phyloP scores from a whole-genome alignment of 305 asterid species.

The Fraxinus sp. region DNA sequence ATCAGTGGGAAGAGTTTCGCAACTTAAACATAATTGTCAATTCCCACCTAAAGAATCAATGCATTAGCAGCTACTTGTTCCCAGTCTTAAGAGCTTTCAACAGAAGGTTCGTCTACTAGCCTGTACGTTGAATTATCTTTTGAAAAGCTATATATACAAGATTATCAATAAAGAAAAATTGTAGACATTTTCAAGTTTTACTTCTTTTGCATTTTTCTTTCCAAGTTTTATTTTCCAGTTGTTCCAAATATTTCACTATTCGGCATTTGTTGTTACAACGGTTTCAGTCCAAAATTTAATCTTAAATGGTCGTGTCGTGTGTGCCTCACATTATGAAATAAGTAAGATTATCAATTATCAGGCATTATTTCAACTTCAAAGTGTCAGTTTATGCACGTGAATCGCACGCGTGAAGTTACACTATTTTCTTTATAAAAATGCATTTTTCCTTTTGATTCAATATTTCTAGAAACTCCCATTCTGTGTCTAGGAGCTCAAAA shows the following conservation, averaged over 20 bases:
- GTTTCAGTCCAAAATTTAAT: not conserved
- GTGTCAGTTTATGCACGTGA: not conserved
- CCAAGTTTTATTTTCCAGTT: not conserved
- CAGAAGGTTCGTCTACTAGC: slow-evolving; percentile 78
- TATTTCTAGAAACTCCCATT: slow-evolving; percentile 47
- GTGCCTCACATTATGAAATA: not conserved
- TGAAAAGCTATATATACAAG: slow-evolving; percentile 60
- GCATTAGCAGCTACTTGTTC: slow-evolving; percentile 52
- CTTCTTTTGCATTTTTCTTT: not conserved
- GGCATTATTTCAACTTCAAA: not conserved
- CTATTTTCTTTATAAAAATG: not conserved
- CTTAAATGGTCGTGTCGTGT: not conserved
- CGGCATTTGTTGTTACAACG: not conserved
- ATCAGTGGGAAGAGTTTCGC: slow-evolving; percentile 50
- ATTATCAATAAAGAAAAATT: not conserved
- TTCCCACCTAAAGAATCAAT: slow-evolving; percentile 75
- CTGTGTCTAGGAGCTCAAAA: slow-evolving; percentile 74
- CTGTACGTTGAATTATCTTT: slow-evolving; percentile 78
- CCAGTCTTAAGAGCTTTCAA: slow-evolving; percentile 46
- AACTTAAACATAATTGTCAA: slow-evolving; percentile 46
- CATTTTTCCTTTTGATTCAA: not conserved
- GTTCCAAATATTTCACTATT: not conserved
- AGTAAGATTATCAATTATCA: not conserved
- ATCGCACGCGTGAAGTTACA: not conserved
- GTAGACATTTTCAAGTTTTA: not conserved